Conservation (phyloP, 768 basidiomycete species). For the Auricularia sp. region DNA sequence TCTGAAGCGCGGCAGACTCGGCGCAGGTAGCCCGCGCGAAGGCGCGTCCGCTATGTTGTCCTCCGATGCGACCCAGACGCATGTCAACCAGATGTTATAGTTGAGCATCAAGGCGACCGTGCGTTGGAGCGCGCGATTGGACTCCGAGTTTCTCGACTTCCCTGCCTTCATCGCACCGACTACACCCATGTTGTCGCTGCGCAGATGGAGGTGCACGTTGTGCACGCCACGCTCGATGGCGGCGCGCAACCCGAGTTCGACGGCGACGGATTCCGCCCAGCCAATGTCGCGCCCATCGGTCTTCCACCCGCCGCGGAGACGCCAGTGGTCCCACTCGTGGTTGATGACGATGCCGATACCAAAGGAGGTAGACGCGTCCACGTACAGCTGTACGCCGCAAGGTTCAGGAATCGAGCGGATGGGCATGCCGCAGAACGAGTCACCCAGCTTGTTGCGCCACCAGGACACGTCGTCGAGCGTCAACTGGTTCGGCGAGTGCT, state of each 20-base stretch:
- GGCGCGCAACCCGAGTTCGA: slow-evolving; percentile 31
- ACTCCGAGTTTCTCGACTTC: too few relatives aligned
- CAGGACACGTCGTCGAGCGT: neutral
- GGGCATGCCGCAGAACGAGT: slow-evolving; percentile 8
- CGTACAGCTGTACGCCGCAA: slow-evolving; percentile 23
- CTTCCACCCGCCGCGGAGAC: slow-evolving; percentile 24
- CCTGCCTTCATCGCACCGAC: slow-evolving; percentile 22
- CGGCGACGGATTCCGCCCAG: slow-evolving; percentile 38
- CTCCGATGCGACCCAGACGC: too few relatives aligned
- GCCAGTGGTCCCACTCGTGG: slow-evolving; percentile 32
- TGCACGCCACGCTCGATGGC: slow-evolving; percentile 14
- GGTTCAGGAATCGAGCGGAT: slow-evolving; percentile 10
- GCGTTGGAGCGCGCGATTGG: too few relatives aligned
- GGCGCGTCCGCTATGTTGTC: too few relatives aligned
- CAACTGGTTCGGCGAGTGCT: neutral
- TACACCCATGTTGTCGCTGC: slow-evolving; percentile 34
- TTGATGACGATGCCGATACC: slow-evolving; percentile 33
- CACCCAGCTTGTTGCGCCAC: neutral
- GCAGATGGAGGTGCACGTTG: slow-evolving; percentile 13
- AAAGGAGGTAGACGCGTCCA: slow-evolving; percentile 31
- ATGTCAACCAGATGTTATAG: too few relatives aligned
- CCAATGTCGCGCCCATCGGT: slow-evolving; percentile 24
- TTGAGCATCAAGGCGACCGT: too few relatives aligned
- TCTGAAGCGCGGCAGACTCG: too few relatives aligned
- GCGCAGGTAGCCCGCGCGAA: too few relatives aligned